phyloP scores from a whole-genome alignment of 192 early-diverging fungal genomes.

The Backusella parvicylindrica region DNA sequence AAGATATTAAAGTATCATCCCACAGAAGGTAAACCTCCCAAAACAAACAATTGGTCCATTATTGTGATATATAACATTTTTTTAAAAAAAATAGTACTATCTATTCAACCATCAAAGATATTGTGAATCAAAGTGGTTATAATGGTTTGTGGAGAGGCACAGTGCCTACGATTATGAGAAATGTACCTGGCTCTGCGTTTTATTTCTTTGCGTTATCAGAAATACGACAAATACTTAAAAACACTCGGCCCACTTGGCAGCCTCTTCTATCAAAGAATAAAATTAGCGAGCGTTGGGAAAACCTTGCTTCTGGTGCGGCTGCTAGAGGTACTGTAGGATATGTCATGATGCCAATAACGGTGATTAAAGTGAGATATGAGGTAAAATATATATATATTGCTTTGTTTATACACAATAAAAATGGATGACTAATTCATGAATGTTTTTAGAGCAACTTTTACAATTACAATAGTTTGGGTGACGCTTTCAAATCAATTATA shows the following conservation, averaged over 20 bases:
- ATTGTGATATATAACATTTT: too few species aligned
- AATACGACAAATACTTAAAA: constrained; percentile 50
- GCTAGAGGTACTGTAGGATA: constrained; percentile 75
- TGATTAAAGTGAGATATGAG: constrained; percentile 89
- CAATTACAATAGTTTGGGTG: constrained; percentile 67
- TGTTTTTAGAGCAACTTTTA: constrained; percentile 72
- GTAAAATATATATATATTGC: constrained; percentile 30
- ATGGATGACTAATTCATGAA: too few species aligned
- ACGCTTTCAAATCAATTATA: constrained; percentile 66
- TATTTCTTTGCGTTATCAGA: constrained; percentile 70
- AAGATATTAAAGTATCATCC: constrained; percentile 38
- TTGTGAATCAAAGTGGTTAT: constrained; percentile 53
- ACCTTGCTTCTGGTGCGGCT: constrained; percentile 64
- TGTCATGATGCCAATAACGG: constrained; percentile 88
- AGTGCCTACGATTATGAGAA: constrained; percentile 63
- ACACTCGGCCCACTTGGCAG: constrained; percentile 31
- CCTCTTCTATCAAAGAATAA: constrained; percentile 34
- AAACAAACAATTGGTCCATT: neutral
- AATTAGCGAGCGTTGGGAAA: constrained; percentile 39
- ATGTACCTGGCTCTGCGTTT: constrained; percentile 65
- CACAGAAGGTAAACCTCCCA: constrained; percentile 44
- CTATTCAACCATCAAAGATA: constrained; percentile 51
- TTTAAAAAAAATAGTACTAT: constrained; percentile 42
- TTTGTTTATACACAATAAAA: neutral
- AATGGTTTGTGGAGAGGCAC: constrained; percentile 77